Evolutionary conservation across 2,329 filamentous ascomycete species (phyloP).

Genomic region (Podosphaera fusca): DNA sequence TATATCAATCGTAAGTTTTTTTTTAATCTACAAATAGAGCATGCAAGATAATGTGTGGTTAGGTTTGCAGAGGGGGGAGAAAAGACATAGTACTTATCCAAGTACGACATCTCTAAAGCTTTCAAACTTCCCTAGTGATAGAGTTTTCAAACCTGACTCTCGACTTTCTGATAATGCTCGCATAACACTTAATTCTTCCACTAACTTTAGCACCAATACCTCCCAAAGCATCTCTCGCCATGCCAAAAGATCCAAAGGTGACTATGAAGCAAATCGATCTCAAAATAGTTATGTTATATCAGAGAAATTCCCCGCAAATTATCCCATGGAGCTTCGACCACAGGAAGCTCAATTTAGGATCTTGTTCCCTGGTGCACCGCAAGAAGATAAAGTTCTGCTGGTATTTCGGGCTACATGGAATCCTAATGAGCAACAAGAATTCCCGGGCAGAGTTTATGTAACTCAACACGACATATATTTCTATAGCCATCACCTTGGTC

Average conservation of each 20-base stretch:
- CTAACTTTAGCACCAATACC: slow-evolving; percentile 7
- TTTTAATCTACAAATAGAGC: background rate
- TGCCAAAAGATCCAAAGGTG: slow-evolving; percentile 13
- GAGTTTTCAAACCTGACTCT: slow-evolving; percentile 12
- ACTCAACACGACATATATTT: slow-evolving; percentile 81
- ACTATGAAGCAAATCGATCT: slow-evolving; percentile 18
- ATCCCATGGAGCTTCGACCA: slow-evolving; percentile 58
- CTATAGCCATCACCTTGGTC: slow-evolving; percentile 81
- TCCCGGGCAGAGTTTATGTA: slow-evolving; percentile 70
- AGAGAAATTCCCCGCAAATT: slow-evolving; percentile 43
- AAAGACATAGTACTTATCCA: slow-evolving; percentile 14
- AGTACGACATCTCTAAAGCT: slow-evolving; percentile 10
- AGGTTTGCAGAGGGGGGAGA: slow-evolving; percentile 28
- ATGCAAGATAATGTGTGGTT: background rate
- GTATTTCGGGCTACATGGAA: slow-evolving; percentile 84
- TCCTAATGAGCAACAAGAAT: slow-evolving; percentile 49
- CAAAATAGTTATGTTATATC: slow-evolving; percentile 8
- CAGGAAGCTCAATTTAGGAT: slow-evolving; percentile 89
- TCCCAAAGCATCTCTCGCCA: slow-evolving; percentile 6
- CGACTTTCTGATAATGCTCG: slow-evolving; percentile 5
- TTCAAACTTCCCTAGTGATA: slow-evolving; percentile 10
- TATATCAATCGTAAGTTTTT: slow-evolving; percentile 29
- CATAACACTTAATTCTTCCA: slow-evolving; percentile 8
- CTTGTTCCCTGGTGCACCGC: slow-evolving; percentile 59
- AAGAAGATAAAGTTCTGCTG: slow-evolving; percentile 62